Base-by-base conservation (phyloP, 306 rosid species). In the Castanopsis chinensis region DNA sequence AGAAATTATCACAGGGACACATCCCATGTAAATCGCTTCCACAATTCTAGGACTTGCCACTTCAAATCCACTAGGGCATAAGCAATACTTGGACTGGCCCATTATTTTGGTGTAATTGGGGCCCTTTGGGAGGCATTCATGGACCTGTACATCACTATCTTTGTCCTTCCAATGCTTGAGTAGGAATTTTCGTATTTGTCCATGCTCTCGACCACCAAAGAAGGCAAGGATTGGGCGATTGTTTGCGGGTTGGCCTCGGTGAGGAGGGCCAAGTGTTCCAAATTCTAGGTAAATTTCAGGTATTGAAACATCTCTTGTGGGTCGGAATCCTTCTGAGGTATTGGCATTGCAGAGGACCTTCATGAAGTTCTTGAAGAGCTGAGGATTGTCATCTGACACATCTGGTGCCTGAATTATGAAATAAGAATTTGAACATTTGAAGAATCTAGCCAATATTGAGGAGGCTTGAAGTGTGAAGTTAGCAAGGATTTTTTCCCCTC, bases 21-120 rank as follows among this genome's bases (percentile, higher is more conserved):
- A 92, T 1, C 90, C 95, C 0, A 86, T 91, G 68, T 89, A 65
- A 20, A 91, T 83, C 21, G 98, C 95, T 80, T 89, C 91, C 75
- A 86, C 97, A 30, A 92, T 75, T 78, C 98, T 90, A 4, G 98
- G 98, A 41, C 98, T 94, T 7, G 96, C 96, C 61, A 91, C 97
- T 85, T 91, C 98, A 54, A 76, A 82, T 11, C 97, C 98, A 70
- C 98, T 93, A 1, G 98, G 98, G 79, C 97, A 91, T 79, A 94
- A 81, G 69, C 97, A 94, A 71, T 85, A 93, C 88, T 85, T 93
- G 83, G 87, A 85, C n/a, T 56, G 76, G 2, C 88, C 93, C 89
- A 94, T 94, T 70, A 81, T 25, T 72, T 81, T 56, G 13, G 88
- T 85, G 85, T 93, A 93, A 78, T 88, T 81, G 83, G 52, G 80